A percentile compares a stretch with the other conserved stretches of the same genome.
phyloP scores from a whole-genome alignment of 2,329 filamentous ascomycete species.

The Boeremia exigua region DNA sequence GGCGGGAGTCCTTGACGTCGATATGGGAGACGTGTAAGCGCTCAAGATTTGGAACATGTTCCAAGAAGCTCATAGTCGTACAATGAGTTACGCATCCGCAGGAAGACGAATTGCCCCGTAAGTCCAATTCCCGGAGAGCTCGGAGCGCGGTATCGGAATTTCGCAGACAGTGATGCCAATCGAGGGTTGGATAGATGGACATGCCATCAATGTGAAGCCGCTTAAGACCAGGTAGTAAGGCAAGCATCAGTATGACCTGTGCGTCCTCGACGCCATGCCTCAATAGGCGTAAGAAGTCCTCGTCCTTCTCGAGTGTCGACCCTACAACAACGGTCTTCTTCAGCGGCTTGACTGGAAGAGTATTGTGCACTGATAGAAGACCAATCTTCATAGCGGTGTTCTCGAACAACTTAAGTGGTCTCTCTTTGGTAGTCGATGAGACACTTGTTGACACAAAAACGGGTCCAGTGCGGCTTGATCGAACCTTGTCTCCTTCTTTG shows the following conservation, averaged over 20 bases:
- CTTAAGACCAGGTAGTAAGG: neutral
- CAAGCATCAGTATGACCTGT: neutral
- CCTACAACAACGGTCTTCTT: neutral
- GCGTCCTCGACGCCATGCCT: conserved; percentile 1
- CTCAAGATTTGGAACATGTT: neutral
- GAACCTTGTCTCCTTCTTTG: neutral
- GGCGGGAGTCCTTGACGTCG: neutral
- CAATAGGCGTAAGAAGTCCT: neutral
- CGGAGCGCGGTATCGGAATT: neutral
- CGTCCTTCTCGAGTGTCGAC: neutral
- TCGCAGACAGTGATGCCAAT: neutral
- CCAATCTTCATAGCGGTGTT: neutral
- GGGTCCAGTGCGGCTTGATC: neutral
- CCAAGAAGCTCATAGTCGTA: neutral
- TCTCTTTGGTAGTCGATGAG: neutral
- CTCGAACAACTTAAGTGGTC: neutral
- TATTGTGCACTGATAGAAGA: neutral
- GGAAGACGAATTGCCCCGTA: neutral
- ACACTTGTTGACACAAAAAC: neutral
- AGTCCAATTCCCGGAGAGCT: neutral
- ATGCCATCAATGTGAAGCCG: neutral
- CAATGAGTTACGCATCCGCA: neutral
- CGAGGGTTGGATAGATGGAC: neutral
- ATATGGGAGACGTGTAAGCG: neutral
- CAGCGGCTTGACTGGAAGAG: neutral